Evolutionary conservation across 495 filamentous ascomycete genomes (phyloP), one percentile per base, ranked within the genome.

Genomic region (Pseudomonodictys pantanalensis): DNA sequence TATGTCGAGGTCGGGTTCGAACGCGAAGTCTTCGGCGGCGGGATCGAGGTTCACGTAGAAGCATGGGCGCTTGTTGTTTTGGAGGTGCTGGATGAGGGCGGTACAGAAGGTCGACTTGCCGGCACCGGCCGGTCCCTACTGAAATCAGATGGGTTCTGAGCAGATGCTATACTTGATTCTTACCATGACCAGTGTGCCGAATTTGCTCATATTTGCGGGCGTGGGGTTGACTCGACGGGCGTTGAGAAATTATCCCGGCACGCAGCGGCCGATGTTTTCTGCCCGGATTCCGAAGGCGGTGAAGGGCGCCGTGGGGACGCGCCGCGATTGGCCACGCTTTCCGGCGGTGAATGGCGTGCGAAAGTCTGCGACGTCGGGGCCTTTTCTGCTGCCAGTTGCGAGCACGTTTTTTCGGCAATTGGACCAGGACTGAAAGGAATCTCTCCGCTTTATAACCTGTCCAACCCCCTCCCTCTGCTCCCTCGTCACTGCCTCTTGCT

Each of bases 11-110:
- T 97, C 93, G 0, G 93, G 93, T 62, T 90, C 78, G 72, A 96
- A 95, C 65, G 83, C 81, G 73, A 98, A 97, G 39, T 86, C 82
- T 72, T 97, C 92, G 64, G 93, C 93, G 55, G 93, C 93, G 0
- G 93, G 93, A 73, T 98, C 93, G 61, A 98, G 88, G 76, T 98
- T 98, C 60, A 98, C 86, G 77, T 98, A 98, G 81, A 91, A 95
- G 72, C 86, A 89, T 53, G 91, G 95, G 0, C 93, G 88, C 43
- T 88, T 89, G 67, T 90, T 91, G 60, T 87, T 86, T 64, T 88
- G 86, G 20, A 96, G 86, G 68, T 98, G 90, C 20, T 92, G 87
- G 74, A 97, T 96, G 60, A 97, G 78, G 43, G 91, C 85, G 50
- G 89, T 85, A 80, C 91, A 96, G 73, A 97, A 97, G 39, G 92